Conservation (phyloP, 139 green algal species). For the Volvox africanus region DNA sequence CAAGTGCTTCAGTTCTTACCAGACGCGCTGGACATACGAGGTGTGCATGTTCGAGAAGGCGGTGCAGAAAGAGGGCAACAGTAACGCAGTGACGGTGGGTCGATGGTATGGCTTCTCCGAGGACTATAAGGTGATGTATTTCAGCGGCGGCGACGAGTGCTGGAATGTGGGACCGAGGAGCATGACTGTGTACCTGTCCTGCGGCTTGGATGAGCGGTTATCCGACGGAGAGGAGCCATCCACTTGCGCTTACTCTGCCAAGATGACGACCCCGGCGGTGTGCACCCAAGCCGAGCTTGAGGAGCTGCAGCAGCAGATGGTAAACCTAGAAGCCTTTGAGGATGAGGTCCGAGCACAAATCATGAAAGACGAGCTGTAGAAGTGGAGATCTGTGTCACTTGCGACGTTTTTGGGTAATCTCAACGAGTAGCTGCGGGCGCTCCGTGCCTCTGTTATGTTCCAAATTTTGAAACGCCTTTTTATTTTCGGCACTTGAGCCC, state of each 20-base stretch:
- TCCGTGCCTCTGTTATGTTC: too few species aligned
- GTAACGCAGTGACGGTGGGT: slow-evolving; percentile 73
- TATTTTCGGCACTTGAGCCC: too few species aligned
- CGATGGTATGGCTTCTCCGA: slow-evolving; percentile 72
- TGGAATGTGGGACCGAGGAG: slow-evolving; percentile 77
- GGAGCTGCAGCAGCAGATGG: slow-evolving; percentile 37
- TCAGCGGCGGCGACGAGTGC: slow-evolving; percentile 75
- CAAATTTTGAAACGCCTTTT: too few species aligned
- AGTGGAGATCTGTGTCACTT: too few species aligned
- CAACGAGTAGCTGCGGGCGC: too few species aligned
- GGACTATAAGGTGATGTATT: slow-evolving; percentile 62
- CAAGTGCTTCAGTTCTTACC: slow-evolving; percentile 32
- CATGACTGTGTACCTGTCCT: slow-evolving; percentile 76
- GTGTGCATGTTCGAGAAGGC: slow-evolving; percentile 82
- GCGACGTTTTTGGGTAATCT: too few species aligned
- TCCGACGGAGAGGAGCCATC: slow-evolving; percentile 79
- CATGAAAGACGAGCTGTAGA: slow-evolving; percentile 45
- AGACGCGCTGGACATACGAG: slow-evolving; percentile 56
- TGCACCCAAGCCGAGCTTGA: slow-evolving; percentile 67
- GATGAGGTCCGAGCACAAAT: slow-evolving; percentile 42
- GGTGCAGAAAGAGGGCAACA: slow-evolving; percentile 72
- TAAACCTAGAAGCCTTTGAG: slow-evolving; percentile 49
- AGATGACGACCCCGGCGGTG: slow-evolving; percentile 74
- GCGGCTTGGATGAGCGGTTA: slow-evolving; percentile 73
- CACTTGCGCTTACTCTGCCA: slow-evolving; percentile 82